Percentiles rank a stretch among this genome's conserved stretches.
These are phyloP conservation scores for Lizonia empirigonia DNA, from an alignment of 2,329 filamentous ascomycete genomes.

Conservation along the genomic window DNA sequence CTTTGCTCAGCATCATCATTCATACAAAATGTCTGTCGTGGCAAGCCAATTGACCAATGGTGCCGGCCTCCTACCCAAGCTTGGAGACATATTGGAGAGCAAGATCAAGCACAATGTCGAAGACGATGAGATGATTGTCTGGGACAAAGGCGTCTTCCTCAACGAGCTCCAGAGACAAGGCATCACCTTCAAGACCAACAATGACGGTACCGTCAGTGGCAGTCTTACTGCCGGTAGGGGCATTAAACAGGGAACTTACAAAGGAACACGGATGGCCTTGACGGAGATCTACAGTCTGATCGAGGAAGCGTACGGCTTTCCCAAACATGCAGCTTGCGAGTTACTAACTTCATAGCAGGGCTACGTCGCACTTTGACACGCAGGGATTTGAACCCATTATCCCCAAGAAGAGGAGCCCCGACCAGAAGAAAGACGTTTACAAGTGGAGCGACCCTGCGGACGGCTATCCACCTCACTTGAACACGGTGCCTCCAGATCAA, in stretches of 20 bases:
- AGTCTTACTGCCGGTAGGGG: neutral
- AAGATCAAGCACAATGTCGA: constrained; percentile 9
- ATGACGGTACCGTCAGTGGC: neutral
- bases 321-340: too few species aligned
- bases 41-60: neutral
- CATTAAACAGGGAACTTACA: constrained; percentile 11
- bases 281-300: constrained; percentile 14
- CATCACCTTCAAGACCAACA: constrained; percentile 2
- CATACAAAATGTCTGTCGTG: constrained; percentile 6
- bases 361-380: constrained; percentile 7
- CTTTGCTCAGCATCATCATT: neutral
- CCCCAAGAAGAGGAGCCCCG: constrained; percentile 4
- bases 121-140: constrained; percentile 10
- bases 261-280: constrained; percentile 9
- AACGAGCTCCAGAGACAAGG: constrained; percentile 13
- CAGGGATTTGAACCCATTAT: constrained; percentile 17
- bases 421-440: constrained; percentile 5
- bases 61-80: constrained; percentile 1
- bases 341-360: neutral
- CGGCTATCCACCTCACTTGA: constrained; percentile 8
- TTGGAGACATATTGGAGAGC: neutral
- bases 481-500: constrained; percentile 1
- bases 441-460: constrained; percentile 7
- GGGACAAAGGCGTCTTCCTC: constrained; percentile 15
- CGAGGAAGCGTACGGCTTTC: constrained; percentile 6